Base-by-base conservation (phyloP, 2,329 filamentous ascomycete genomes). In the Xylariaceae sp. region DNA sequence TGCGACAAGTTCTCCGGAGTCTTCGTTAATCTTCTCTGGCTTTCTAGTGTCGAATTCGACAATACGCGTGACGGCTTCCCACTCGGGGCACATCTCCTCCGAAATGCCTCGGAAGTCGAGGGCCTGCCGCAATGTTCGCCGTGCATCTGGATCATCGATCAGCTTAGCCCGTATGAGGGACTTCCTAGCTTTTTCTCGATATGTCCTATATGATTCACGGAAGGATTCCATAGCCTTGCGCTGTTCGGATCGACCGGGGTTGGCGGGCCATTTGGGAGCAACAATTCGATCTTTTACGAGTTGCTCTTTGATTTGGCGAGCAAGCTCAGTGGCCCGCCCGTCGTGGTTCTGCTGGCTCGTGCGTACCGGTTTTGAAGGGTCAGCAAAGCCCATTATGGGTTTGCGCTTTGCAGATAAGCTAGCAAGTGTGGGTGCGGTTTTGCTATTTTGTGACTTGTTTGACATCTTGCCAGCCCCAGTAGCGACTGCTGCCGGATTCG, bases 61-160 rank as follows among this genome's bases (percentile, higher is more conserved):
- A 48, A 86, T 85, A 52, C 83, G 75, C 44, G 74, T 79, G 32
- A 84, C 75, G 62, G 79, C 80, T 62, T 87, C 83, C 64, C 79
- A 85, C 54, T 85, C 80, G 5, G 83, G 83, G 53, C 83, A 87
- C 83, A 86, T 86, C 22, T 84, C 80, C 58, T 86, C 80, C 58
- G 82, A 86, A 41, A 83, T 84, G 12, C 83, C 83, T 62, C 82
- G 82, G 61, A 87, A 87, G 39, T 80, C 76, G 42, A 86, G 80
- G 6, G 83, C 83, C 61, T 86, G 77, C 50, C 80, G 75, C 7
- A 87, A 71, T 15, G 74, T 76, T 60, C 83, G 82, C 48, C 78
- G 77, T 58, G 82, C 79, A 31, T 83, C 77, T 2, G 83, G 83
- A 55, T 86, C 81, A 63, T 86, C 83, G 48, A 86, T 81, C 7